Base-by-base conservation (phyloP, 2,329 filamentous ascomycete genomes). In the Paracorniculantispora psalliotae region DNA sequence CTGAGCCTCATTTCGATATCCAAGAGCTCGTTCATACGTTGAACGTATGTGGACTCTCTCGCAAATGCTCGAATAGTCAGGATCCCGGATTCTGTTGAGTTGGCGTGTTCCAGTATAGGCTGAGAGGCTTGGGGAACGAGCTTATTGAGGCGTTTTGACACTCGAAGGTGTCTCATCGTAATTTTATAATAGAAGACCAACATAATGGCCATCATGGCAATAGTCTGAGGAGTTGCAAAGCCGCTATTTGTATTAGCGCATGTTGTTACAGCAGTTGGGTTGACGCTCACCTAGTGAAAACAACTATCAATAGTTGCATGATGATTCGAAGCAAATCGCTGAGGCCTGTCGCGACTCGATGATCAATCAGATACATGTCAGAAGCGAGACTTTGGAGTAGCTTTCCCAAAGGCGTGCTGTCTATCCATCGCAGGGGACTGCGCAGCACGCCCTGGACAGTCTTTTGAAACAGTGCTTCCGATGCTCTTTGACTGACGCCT, bases 281-380 rank as follows among this genome's bases (percentile, higher is more conserved):
- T 25, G 26, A 2, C 17, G 26, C 56, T 35, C 28, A 53, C 56
- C 56, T 47, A 12, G 56, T 59, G 23, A 59, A 23, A 17, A 59
- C 30, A 13, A 90, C 87, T 9, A 59, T 19, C 7, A 47, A 3
- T 6, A 59, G 48, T 39, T 59, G 46, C 41, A 56, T 39, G 3
- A 30, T 17, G 17, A 47, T 55, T 3, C 60, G 25, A 6, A 61
- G 30, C 26, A 59, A 35, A 15, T 52, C 60, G 35, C 39, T 61
- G 3, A 59, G 26, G 5, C 30, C 60, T 5, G 41, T 21, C 4
- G 56, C 44, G 5, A 55, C 51, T 28, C 60, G 56, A 33, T 59
- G 50, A 47, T 61, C 60, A 41, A 61, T 17, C 15, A 41, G n/a
- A 23, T 61, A 28, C 25, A 61, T 55, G 28, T 61, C 60, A 21